Evolutionary conservation across 306 rosid species (phyloP).

Genomic region (Vigna nakashimae): DNA sequence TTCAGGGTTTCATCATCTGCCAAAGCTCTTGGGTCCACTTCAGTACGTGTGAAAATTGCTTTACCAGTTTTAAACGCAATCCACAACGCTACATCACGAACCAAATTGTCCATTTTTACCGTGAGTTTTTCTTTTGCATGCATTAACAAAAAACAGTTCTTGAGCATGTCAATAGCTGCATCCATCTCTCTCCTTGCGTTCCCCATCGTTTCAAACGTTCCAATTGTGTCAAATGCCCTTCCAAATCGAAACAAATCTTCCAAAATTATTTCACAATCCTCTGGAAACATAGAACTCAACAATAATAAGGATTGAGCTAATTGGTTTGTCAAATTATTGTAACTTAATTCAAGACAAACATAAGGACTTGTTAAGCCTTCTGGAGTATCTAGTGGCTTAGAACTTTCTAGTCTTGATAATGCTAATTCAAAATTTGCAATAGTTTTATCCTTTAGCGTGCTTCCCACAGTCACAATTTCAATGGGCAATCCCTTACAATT

Average conservation of each 20-base stretch:
- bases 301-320: conserved; percentile 4
- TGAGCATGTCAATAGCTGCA: conserved; percentile 1
- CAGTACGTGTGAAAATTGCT: neutral
- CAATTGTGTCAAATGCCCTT: neutral
- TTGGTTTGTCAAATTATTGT: neutral
- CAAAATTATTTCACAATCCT: conserved; percentile 24
- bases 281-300: conserved; percentile 40
- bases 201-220: neutral
- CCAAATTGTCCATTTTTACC: conserved; percentile 43
- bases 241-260: conserved; percentile 22
- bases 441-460: neutral
- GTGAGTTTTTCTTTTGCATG: too few species aligned
- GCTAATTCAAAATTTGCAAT: conserved; percentile 5
- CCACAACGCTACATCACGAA: conserved; percentile 34
- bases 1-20: neutral
- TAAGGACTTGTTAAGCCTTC: neutral
- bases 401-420: neutral
- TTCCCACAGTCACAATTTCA: conserved; percentile 31
- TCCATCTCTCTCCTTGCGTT: neutral
- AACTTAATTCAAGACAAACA: conserved; percentile 27
- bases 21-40: neutral
- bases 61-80: neutral
- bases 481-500: conserved; percentile 37
- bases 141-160: conserved; percentile 25
- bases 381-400: neutral